Evolutionary conservation across 805 yeast genomes (phyloP).

Genomic region (Kuraishia hungarica): DNA sequence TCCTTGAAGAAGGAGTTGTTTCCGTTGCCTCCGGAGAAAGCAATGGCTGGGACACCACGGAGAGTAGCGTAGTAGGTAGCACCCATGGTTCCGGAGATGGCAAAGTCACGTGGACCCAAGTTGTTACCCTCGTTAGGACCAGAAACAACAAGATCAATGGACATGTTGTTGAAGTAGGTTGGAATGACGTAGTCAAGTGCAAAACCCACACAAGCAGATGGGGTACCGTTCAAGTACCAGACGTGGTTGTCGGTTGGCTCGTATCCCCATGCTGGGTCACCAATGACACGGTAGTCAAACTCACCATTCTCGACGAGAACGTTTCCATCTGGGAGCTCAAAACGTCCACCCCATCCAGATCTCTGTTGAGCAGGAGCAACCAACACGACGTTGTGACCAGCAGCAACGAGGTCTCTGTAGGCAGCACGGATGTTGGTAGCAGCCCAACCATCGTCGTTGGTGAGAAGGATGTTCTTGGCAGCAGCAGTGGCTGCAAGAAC

Average conservation of each 20-base stretch:
- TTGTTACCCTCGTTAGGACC: constrained; percentile 50
- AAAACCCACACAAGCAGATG: constrained; percentile 42
- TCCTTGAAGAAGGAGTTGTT: constrained; percentile 44
- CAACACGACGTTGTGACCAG: constrained; percentile 40
- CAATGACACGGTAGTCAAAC: constrained; percentile 36
- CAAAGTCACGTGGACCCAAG: constrained; percentile 31
- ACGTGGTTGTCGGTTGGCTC: constrained; percentile 31
- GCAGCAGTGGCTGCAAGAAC: constrained; percentile 8
- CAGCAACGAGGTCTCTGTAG: constrained; percentile 35
- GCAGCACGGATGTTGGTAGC: constrained; percentile 49
- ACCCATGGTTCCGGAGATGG: constrained; percentile 44
- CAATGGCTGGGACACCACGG: constrained; percentile 41
- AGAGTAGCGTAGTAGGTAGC: constrained; percentile 38
- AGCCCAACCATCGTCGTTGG: constrained; percentile 53
- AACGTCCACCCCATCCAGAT: constrained; percentile 50
- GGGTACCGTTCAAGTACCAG: constrained; percentile 52
- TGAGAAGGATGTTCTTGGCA: constrained; percentile 35
- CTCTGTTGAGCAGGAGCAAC: constrained; percentile 45
- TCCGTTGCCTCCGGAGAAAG: constrained; percentile 40
- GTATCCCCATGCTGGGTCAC: constrained; percentile 49
- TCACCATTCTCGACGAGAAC: constrained; percentile 35
- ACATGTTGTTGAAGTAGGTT: constrained; percentile 29
- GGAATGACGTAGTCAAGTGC: constrained; percentile 41
- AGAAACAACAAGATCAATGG: constrained; percentile 39
- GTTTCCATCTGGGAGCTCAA: constrained; percentile 30